Conservation (phyloP, 176 grass and related monocot species). For the Cocos nucifera region DNA sequence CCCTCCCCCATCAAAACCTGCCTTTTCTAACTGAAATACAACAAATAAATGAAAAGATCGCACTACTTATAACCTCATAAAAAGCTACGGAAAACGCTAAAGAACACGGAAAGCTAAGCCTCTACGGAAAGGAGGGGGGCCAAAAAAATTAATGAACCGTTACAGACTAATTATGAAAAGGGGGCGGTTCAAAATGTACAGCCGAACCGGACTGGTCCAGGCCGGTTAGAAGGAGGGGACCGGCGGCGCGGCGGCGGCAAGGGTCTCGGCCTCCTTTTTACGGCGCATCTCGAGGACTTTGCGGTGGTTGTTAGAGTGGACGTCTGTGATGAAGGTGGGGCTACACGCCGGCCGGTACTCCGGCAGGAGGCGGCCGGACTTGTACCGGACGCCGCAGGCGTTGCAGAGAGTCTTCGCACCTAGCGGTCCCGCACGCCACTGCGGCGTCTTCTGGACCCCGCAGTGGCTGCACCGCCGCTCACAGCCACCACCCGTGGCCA, state of each 20-base stretch:
- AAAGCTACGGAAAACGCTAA: too few relatives aligned
- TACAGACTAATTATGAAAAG: background rate
- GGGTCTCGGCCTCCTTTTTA: slow-evolving; percentile 44
- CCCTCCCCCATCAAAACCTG: too few relatives aligned
- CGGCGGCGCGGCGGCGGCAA: slow-evolving; percentile 22
- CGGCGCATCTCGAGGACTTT: slow-evolving; percentile 97
- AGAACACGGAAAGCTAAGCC: too few relatives aligned
- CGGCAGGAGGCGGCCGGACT: slow-evolving; percentile 84
- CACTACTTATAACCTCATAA: too few relatives aligned
- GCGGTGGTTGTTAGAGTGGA: slow-evolving; percentile 94
- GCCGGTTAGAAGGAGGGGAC: slow-evolving; percentile 46
- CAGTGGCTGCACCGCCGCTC: slow-evolving; percentile 94
- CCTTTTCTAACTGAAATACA: too few relatives aligned
- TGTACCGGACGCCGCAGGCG: slow-evolving; percentile 89
- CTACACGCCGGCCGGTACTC: slow-evolving; percentile 95
- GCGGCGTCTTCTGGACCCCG: slow-evolving; percentile 84
- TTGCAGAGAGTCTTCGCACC: slow-evolving; percentile 93
- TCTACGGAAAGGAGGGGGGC: too few relatives aligned
- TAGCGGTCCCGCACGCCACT: slow-evolving; percentile 81
- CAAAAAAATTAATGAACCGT: too few relatives aligned
- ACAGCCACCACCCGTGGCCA: background rate
- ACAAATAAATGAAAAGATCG: too few relatives aligned
- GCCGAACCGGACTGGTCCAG: background rate
- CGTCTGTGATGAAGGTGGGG: slow-evolving; percentile 48
- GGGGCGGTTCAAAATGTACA: background rate